Conservation (phyloP, 106 monocot species). For the Dioscorea dumetorum region DNA sequence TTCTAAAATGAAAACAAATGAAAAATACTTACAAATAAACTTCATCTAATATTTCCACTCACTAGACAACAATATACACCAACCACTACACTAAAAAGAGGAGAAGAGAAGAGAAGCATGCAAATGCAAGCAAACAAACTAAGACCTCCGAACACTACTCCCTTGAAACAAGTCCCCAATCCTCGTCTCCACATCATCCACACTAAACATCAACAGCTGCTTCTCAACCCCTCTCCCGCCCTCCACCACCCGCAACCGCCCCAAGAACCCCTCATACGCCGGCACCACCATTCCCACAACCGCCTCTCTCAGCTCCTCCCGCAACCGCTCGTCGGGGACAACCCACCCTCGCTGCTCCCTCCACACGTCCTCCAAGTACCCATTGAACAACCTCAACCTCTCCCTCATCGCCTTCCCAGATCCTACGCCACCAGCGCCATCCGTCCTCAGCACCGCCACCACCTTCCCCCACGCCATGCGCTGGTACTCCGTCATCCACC, state of each 20-base stretch:
- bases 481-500: slow-evolving; percentile 58
- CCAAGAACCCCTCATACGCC: slow-evolving; percentile 5
- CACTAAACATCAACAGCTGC: slow-evolving; percentile 1
- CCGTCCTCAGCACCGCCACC: slow-evolving; percentile 24
- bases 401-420: slow-evolving; percentile 12
- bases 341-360: slow-evolving; percentile 35
- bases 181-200: slow-evolving; percentile 9
- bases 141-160: background rate
- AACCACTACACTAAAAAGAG: too few species aligned
- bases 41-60: too few species aligned
- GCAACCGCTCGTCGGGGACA: slow-evolving; percentile 44
- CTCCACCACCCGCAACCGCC: background rate
- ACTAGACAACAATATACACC: too few species aligned
- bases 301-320: slow-evolving; percentile 25
- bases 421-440: slow-evolving; percentile 2
- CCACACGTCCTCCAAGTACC: slow-evolving; percentile 35
- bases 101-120: too few species aligned
- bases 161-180: slow-evolving; percentile 1
- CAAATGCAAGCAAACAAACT: too few species aligned
- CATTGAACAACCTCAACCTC: slow-evolving; percentile 4
- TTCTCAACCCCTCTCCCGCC: background rate
- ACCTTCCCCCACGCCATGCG: slow-evolving; percentile 66
- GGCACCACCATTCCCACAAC: slow-evolving; percentile 7
- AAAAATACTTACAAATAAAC: too few species aligned
- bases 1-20: too few species aligned